Conservation (phyloP, 2,329 filamentous ascomycete species). For the Aspergillus pseudoviridinutans region DNA sequence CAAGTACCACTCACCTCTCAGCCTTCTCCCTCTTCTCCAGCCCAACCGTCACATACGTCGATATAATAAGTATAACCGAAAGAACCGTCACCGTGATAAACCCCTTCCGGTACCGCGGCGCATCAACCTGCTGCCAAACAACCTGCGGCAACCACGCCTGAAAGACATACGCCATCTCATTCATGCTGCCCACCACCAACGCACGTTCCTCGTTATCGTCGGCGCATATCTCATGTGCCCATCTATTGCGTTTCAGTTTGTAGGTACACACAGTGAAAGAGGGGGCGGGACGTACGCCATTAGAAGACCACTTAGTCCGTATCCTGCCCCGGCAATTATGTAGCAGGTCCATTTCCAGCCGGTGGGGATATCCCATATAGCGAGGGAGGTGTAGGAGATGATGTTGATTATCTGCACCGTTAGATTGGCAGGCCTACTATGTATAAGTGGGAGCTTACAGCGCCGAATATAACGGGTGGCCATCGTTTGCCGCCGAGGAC, state of each 20-base stretch:
- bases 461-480: slow-evolving; percentile 61
- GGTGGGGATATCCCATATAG: slow-evolving; percentile 48
- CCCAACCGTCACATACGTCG: slow-evolving; percentile 44
- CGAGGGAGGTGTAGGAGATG: slow-evolving; percentile 43
- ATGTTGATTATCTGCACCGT: slow-evolving; percentile 34
- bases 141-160: slow-evolving; percentile 66
- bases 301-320: slow-evolving; percentile 46
- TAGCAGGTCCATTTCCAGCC: slow-evolving; percentile 64
- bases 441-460: slow-evolving; percentile 43
- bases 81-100: slow-evolving; percentile 54
- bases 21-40: background rate
- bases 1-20: background rate
- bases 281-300: slow-evolving; percentile 42
- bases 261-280: background rate
- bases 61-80: slow-evolving; percentile 48
- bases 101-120: slow-evolving; percentile 57
- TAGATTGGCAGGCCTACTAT: background rate
- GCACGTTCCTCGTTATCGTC: slow-evolving; percentile 62
- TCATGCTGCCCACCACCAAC: slow-evolving; percentile 63
- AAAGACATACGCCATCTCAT: slow-evolving; percentile 65
- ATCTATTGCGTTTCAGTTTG: slow-evolving; percentile 24
- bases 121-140: slow-evolving; percentile 63
- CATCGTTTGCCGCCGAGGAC: slow-evolving; percentile 57
- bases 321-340: slow-evolving; percentile 49
- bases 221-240: slow-evolving; percentile 54